Base-by-base conservation (phyloP, 2,329 filamentous ascomycete genomes). In the Fusarium acutatum region DNA sequence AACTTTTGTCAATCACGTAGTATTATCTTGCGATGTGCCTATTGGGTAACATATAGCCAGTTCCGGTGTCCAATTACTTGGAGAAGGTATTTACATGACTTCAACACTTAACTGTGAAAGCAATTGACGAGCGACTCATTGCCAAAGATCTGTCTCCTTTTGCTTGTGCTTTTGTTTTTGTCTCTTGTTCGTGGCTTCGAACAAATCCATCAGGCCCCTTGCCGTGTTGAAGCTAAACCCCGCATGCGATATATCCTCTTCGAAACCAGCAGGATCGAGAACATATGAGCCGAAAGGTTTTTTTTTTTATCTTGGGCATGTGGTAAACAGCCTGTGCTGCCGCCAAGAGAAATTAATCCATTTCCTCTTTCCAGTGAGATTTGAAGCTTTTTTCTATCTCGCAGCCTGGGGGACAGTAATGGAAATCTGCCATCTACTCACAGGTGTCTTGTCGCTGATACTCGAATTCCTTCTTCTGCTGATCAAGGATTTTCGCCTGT, bases 81-180 rank as follows among this genome's bases (percentile, higher is more conserved):
- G 13, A 50, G 17, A 34, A 24, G n/a, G 47, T 20, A 32, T 15
- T 20, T 0, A 12, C 2, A 24, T 34, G 4, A 15, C 2, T 8
- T 34, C 0, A 26, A 11, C 3, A 4, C n/a, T 4, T 3, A 20
- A 15, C 8, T 34, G 4, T 50, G 6, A 24, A 34, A 14, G 22
- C 15, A 34, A 24, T 34, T 13, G 6, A 14, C 12, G 0, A 24
- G 17, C 0, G 0, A 34, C 10, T 5, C 1, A 3, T 15, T 20
- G 3, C 47, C 6, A 34, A 14, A 7, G 18, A 15, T 52, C 13
- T 52, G 5, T 20, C n/a, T 49, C 15, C 10, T 18, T 22, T 32
- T n/a, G 22, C 22, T 17, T 41, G 14, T 41, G 22, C 40, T 11
- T 41, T 43, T 18, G 3, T 2, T 6, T 24, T 34, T 24, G 3